Base-by-base conservation (phyloP, 1,139 yeast genomes). In the Kodamaea derodonti region DNA sequence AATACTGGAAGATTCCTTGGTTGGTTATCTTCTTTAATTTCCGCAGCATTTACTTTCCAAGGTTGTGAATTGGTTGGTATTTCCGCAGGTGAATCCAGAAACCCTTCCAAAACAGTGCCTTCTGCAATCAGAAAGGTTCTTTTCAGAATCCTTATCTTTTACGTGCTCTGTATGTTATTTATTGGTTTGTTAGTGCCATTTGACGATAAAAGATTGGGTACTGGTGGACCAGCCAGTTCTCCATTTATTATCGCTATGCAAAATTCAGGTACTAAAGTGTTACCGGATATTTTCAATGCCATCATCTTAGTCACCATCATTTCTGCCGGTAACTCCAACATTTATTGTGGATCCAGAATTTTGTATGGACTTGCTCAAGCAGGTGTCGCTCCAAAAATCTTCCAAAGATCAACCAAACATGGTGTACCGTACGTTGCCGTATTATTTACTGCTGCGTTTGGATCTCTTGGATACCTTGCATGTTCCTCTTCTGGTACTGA, bases 51-150 rank as follows among this genome's bases (percentile, higher is more conserved):
- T 64, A 82, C 95, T 30, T 82, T 84, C 48, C 76, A 81, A 61
- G 94, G 94, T 56, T 69, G 74, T 41, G 97, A 90, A 60, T 72
- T 85, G 46, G 84, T 85, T 20, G 96, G 95, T 48, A 76, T 90
- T 37, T 78, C 95, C 4, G 92, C 95, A 14, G 95, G 95, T 55
- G 97, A 90, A 62, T 75, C 92, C 32, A 72, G 75, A 33, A 84
- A 85, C 59, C 96, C 97, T 38, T 72, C 84, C 55, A 78, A 75
- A 46, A 72, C 94, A 11, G 85, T 90, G 34, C 96, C 96, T 38
- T 72, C 74, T 40, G 96, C 96, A 22, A 84, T 86, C 51, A 77
- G 81, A 50, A 84, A 84, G 53, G 95, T 87, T 24, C 77, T 87
- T 46, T 74, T 78, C 65, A 77, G 97, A 61, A 86, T 90, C 47